Evolutionary conservation across 23 red algal genomes (phyloP), one percentile per base, ranked within the genome.

Genomic region (Gracilaria gracilis): DNA sequence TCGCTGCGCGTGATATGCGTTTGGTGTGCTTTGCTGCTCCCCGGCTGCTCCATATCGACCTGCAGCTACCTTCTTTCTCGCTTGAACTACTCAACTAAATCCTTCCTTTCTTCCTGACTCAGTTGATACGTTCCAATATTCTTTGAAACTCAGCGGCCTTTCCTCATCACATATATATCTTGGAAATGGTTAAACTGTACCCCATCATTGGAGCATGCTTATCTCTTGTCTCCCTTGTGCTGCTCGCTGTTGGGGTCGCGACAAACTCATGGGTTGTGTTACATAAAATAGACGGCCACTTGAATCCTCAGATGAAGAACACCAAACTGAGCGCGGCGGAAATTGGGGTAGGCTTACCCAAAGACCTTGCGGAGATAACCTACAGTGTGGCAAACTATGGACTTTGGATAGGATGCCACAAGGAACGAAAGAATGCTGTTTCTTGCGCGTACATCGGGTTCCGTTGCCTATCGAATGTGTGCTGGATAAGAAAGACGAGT

Each of bases 401-500:
- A 12, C 48, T 94, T 37, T 94, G 92, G 92, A 88, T 94, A 58
- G 84, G 92, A 38, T 94, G 92, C 50, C 82, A 87, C 77, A 81
- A 73, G 34, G 92, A 94, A 72, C 81, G 79, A 39, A 88, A 67
- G 44, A 73, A 73, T 19, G 81, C 82, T 19, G 46, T 82, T 27
- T 82, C 83, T 20, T 94, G 92, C 82, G 37, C 92, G 12, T 94
- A 88, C 48, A 88, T 94, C 74, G 83, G 92, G n/a, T 67, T 73
- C 28, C 71, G 82, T 42, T 94, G 92, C 73, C 80, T 80, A 23
- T 87, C 92, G 23, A 44, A 94, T 49, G 92, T 94, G 8, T 94
- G 92, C 57, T 94, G 92, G 92, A 87, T 94, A 36, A 83, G 92
- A 51, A 84, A 84, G 51, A 92, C 89, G 24, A 65, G 76, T 46